Evolutionary conservation across 768 basidiomycete species (phyloP), one percentile per base, ranked within the genome.

Genomic region (Cystobasidium onofrii): DNA sequence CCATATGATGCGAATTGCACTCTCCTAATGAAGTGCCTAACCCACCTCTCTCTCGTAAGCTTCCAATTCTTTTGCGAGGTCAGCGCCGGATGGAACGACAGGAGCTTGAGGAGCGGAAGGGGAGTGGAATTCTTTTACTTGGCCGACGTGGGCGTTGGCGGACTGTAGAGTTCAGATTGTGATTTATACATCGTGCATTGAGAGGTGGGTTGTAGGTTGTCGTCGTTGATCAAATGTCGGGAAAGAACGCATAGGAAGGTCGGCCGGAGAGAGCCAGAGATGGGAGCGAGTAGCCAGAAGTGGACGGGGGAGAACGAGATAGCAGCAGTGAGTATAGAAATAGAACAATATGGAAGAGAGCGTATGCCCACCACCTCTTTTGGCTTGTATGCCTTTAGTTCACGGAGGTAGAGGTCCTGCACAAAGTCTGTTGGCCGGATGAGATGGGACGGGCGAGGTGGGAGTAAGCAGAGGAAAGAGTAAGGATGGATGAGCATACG

Each of bases 311-410:
- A 54, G 52, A 54, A 63, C 62, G n/a, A n/a, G n/a, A n/a, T n/a
- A n/a, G n/a, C n/a, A n/a, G n/a, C n/a, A n/a, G n/a, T n/a, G n/a
- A n/a, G n/a, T n/a, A n/a, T n/a, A n/a, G n/a, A n/a, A n/a, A n/a
- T n/a, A n/a, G n/a, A n/a, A n/a, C n/a, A n/a, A n/a, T n/a, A n/a
- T n/a, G n/a, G n/a, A n/a, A n/a, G n/a, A n/a, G n/a, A n/a, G n/a
- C n/a, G n/a, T n/a, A 71, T 73, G 85, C 90, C 81, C 78, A 93
- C 92, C 57, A 80, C 81, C 4, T 87, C 83, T 41, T 87, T 83
- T 46, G 90, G 85, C 84, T 91, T 95, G 87, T 94, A 98, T 3
- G 86, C 81, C 83, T 90, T 94, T 79, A 98, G 85, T 84, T 95
- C 90, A 80, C 85, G 88, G 77, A 98, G 78, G 83, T 97, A 98